Conservation (phyloP, 1,139 yeast genomes). For the Pichia cactophila region DNA sequence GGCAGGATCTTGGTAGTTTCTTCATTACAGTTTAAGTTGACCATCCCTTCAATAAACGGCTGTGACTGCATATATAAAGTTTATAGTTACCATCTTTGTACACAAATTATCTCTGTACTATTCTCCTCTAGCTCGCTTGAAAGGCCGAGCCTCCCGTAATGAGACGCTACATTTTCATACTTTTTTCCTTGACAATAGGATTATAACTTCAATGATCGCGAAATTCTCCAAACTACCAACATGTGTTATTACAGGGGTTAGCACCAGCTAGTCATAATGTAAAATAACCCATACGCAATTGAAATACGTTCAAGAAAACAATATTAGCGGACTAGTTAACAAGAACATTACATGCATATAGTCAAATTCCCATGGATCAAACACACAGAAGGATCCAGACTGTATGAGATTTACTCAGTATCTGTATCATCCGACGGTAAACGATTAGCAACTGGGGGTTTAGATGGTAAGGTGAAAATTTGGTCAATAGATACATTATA, state of each 20-base stretch:
- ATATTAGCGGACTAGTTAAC: too few relatives aligned
- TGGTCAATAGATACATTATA: slow-evolving; percentile 70
- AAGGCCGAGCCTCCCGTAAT: too few relatives aligned
- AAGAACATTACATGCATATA: slow-evolving; percentile 46
- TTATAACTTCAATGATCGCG: too few relatives aligned
- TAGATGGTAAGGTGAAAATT: slow-evolving; percentile 86
- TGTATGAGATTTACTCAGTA: slow-evolving; percentile 79
- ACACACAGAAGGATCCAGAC: slow-evolving; percentile 61
- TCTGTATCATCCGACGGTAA: slow-evolving; percentile 76
- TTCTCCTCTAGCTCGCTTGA: too few relatives aligned
- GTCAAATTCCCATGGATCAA: slow-evolving; percentile 81
- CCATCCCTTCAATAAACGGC: neutral
- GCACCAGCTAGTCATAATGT: too few relatives aligned
- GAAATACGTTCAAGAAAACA: too few relatives aligned
- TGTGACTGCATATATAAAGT: neutral
- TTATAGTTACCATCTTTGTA: too few relatives aligned
- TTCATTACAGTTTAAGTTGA: neutral
- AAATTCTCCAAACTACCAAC: too few relatives aligned
- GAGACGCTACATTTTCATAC: neutral
- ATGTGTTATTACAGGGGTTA: too few relatives aligned
- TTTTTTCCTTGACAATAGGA: neutral
- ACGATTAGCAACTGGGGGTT: slow-evolving; percentile 87
- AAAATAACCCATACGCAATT: too few relatives aligned
- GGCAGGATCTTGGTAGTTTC: neutral
- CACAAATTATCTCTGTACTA: neutral